phyloP scores from a whole-genome alignment of 2,329 filamentous ascomycete genomes.

The Eutypa lata region DNA sequence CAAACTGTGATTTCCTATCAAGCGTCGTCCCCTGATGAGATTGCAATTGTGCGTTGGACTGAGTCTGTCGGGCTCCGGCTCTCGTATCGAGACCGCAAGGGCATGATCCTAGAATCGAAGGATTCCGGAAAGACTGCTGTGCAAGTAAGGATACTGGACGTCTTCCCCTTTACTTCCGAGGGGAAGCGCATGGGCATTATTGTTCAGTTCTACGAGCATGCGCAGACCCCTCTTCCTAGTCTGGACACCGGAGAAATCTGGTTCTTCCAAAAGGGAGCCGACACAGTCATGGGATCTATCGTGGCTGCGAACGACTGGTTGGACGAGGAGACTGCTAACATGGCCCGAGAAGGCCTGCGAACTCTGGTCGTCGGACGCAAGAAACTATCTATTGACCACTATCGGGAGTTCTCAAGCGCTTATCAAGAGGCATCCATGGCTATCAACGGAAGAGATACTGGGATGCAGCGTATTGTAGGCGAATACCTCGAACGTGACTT shows the following conservation, averaged over 20 bases:
- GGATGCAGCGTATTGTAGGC: constrained; percentile 76
- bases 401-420: constrained; percentile 71
- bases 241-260: constrained; percentile 75
- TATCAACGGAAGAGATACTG: constrained; percentile 74
- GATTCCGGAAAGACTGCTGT: constrained; percentile 73
- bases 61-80: constrained; percentile 87
- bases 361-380: constrained; percentile 95
- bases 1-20: constrained; percentile 81
- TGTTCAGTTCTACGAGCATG: constrained; percentile 72
- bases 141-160: constrained; percentile 81
- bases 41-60: constrained; percentile 95
- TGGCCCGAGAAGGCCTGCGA: constrained; percentile 93
- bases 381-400: constrained; percentile 73
- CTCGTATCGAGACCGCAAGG: constrained; percentile 79
- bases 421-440: constrained; percentile 79
- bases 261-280: constrained; percentile 98
- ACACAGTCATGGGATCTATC: constrained; percentile 96
- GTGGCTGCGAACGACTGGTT: constrained; percentile 97
- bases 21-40: constrained; percentile 95
- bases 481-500: constrained; percentile 83
- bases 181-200: constrained; percentile 98
- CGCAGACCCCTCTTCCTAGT: constrained; percentile 43
- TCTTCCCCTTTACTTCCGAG: constrained; percentile 97
- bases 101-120: constrained; percentile 77
- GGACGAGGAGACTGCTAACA: constrained; percentile 98